Evolutionary conservation across 805 yeast genomes (phyloP).

Genomic region (Torulaspora quercuum): DNA sequence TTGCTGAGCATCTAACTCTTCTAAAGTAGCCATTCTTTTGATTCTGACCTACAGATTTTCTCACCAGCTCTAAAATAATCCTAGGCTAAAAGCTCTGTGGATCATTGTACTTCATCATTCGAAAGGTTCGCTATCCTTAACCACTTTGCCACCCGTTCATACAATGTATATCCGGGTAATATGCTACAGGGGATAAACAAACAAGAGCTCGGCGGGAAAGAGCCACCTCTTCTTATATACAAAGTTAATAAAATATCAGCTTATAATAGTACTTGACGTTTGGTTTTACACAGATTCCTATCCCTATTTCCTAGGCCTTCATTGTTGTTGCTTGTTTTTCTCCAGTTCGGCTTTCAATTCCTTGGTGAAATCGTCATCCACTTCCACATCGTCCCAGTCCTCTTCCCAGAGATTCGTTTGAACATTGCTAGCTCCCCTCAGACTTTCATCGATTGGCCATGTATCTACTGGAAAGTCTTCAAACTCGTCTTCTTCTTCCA

Average conservation of each 20-base stretch:
- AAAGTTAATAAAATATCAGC: no score
- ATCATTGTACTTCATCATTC: no score
- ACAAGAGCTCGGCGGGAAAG: no score
- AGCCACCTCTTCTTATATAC: no score
- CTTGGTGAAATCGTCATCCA: slow-evolving; percentile 81
- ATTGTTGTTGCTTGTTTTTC: slow-evolving; percentile 23
- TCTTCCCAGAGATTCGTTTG: slow-evolving; percentile 84
- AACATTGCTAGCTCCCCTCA: slow-evolving; percentile 43
- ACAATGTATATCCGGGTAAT: not conserved
- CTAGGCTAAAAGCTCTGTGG: not conserved
- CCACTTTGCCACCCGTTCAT: slow-evolving; percentile 1
- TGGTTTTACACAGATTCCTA: no score
- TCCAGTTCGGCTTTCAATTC: slow-evolving; percentile 54
- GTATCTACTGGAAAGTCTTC: slow-evolving; percentile 94
- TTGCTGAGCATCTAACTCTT: slow-evolving; percentile 62
- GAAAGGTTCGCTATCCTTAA: no score
- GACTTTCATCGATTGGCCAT: slow-evolving; percentile 63
- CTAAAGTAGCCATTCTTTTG: slow-evolving; percentile 79
- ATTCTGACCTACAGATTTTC: not conserved
- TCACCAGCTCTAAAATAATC: not conserved
- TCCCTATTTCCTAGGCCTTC: no score
- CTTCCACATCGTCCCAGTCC: slow-evolving; percentile 96
- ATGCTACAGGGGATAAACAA: no score
- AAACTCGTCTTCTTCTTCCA: slow-evolving; percentile 95
- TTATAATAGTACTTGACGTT: no score